A percentile compares a stretch with the other conserved stretches of the same genome.
These are phyloP conservation scores for Vicia sativa DNA, from an alignment of 306 rosid species.

Conservation along the genomic window DNA sequence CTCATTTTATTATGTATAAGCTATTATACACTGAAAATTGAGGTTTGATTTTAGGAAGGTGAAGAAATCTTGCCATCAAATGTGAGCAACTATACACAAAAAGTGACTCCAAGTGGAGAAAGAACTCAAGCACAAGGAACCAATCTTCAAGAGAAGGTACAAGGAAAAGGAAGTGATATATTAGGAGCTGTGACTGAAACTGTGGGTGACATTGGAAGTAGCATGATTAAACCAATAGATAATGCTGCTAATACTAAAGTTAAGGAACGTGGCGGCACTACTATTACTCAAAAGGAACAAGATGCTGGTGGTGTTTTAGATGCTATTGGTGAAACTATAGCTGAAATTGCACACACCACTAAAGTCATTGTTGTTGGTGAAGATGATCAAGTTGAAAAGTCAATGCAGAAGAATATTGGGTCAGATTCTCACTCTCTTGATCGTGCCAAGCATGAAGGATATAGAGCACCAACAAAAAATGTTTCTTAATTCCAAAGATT, in stretches of 20 bases:
- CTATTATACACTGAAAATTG: constrained; percentile 20
- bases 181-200: constrained; percentile 49
- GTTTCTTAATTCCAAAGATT: constrained; percentile 2
- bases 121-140: constrained; percentile 22
- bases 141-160: constrained; percentile 8
- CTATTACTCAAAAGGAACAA: not conserved
- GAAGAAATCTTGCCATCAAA: constrained; percentile 33
- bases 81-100: constrained; percentile 27
- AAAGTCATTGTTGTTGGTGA: constrained; percentile 57
- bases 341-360: constrained; percentile 66
- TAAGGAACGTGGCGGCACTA: constrained; percentile 3
- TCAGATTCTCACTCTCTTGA: constrained; percentile 1
- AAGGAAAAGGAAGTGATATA: constrained; percentile 10
- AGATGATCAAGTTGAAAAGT: not conserved
- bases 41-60: constrained; percentile 33
- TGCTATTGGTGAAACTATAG: constrained; percentile 70
- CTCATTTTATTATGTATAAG: too few relatives aligned
- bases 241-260: constrained; percentile 17
- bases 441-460: constrained; percentile 25
- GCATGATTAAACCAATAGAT: constrained; percentile 29
- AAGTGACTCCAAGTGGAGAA: constrained; percentile 14
- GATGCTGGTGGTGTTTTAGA: constrained; percentile 43
- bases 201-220: constrained; percentile 40
- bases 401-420: constrained; percentile 8
- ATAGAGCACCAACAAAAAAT: not conserved